These are phyloP conservation scores for Chromosphaera perkinsii DNA, from an alignment of 208 protist genomes.

Conservation along the genomic window DNA sequence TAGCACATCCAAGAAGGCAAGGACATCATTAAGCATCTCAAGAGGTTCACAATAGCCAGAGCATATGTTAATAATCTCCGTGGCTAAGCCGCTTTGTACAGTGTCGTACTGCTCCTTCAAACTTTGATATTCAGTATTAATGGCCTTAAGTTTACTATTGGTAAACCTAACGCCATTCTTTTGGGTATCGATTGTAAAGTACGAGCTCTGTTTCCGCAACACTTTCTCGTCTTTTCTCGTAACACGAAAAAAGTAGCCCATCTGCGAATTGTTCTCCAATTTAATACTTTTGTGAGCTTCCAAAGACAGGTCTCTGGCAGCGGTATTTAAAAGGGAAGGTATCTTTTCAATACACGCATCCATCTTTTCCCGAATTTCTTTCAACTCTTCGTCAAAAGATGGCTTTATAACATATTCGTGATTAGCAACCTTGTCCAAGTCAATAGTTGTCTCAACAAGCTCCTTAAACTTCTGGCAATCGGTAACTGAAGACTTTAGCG, in stretches of 20 bases:
- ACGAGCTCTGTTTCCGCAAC: slow-evolving; percentile 66
- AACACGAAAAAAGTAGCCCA: slow-evolving; percentile 13
- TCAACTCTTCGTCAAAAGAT: slow-evolving; percentile 84
- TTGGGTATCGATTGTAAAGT: slow-evolving; percentile 70
- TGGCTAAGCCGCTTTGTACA: slow-evolving; percentile 71
- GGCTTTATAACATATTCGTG: slow-evolving; percentile 74
- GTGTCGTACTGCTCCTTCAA: slow-evolving; percentile 42
- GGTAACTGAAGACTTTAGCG: slow-evolving; percentile 6
- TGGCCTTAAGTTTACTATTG: slow-evolving; percentile 19
- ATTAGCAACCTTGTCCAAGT: slow-evolving; percentile 19
- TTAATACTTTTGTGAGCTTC: slow-evolving; percentile 18
- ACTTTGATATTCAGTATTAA: slow-evolving; percentile 49
- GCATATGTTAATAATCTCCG: slow-evolving; percentile 67
- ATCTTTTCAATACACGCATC: not conserved
- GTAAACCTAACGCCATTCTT: slow-evolving; percentile 88
- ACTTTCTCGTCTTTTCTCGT: not conserved
- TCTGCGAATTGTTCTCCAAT: slow-evolving; percentile 7
- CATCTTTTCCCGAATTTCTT: slow-evolving; percentile 4
- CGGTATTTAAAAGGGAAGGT: not conserved
- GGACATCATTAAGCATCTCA: slow-evolving; percentile 78
- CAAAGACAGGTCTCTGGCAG: slow-evolving; percentile 1
- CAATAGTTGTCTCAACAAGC: slow-evolving; percentile 41
- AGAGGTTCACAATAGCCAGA: slow-evolving; percentile 81
- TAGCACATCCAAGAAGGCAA: slow-evolving; percentile 88
- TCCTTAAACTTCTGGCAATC: slow-evolving; percentile 23